Evolutionary conservation across 441 rosid species (phyloP).

Genomic region (Theobroma grandiflorum): DNA sequence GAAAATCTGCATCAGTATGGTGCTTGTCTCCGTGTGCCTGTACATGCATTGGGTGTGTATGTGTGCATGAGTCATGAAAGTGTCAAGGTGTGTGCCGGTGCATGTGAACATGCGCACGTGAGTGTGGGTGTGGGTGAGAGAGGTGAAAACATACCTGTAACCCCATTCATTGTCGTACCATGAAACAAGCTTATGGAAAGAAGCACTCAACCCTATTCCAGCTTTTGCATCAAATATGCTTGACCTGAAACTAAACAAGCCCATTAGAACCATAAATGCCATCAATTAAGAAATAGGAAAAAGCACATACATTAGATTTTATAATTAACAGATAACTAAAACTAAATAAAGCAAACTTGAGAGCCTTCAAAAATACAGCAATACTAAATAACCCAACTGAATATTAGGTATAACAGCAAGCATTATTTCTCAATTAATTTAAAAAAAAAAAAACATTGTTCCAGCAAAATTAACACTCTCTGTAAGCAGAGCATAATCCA

Average conservation of each 20-base stretch:
- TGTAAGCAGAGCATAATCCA: not conserved
- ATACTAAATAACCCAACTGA: not conserved
- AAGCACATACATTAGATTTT: not conserved
- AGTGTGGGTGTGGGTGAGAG: constrained; percentile 14
- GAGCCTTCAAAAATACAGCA: not conserved
- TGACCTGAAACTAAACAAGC: constrained; percentile 58
- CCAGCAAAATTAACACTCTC: not conserved
- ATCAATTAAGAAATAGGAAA: not conserved
- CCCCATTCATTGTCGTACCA: constrained; percentile 99
- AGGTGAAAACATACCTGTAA: constrained; percentile 69
- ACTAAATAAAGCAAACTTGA: not conserved
- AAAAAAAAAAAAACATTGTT: not conserved
- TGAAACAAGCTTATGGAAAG: constrained; percentile 88
- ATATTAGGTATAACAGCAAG: not conserved
- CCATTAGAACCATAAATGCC: not conserved
- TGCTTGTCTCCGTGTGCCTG: not conserved
- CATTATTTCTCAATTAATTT: not conserved
- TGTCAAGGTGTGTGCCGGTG: not conserved
- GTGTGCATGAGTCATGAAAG: not conserved
- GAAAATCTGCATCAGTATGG: not conserved
- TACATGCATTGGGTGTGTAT: not conserved
- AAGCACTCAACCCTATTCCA: constrained; percentile 82
- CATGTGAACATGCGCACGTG: not conserved
- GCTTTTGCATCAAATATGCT: constrained; percentile 99
- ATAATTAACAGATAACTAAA: not conserved